These are phyloP conservation scores for Suillus lakei DNA, from an alignment of 768 basidiomycete genomes.

Conservation along the genomic window DNA sequence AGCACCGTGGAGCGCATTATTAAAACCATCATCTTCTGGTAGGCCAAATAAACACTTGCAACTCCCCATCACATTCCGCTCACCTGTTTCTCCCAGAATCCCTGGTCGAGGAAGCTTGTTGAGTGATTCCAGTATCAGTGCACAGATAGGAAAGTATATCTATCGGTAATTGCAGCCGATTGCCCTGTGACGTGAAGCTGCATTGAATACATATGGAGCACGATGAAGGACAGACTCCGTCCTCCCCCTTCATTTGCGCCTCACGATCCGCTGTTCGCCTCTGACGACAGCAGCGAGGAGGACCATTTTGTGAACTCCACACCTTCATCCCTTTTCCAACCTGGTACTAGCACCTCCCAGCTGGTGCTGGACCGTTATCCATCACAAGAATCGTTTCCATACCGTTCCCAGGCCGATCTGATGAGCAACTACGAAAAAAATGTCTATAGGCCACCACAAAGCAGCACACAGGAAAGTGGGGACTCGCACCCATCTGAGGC, in stretches of 20 bases:
- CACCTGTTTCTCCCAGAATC: neutral
- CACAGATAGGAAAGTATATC: neutral
- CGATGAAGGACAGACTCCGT: conserved; percentile 20
- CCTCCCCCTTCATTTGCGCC: conserved; percentile 17
- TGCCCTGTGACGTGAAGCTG: conserved; percentile 9
- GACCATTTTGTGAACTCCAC: conserved; percentile 15
- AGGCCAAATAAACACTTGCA: neutral
- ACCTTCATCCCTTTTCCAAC: conserved; percentile 46
- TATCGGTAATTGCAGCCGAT: conserved; percentile 11
- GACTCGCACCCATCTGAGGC: conserved; percentile 16
- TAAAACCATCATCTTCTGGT: neutral
- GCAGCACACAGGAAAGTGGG: conserved; percentile 17
- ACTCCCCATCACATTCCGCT: neutral
- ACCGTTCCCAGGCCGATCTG: conserved; percentile 26
- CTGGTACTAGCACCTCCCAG: conserved; percentile 39
- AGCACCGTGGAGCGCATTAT: too few species aligned
- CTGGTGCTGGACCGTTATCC: conserved; percentile 27
- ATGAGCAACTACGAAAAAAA: conserved; percentile 22
- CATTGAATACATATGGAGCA: neutral
- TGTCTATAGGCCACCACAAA: neutral
- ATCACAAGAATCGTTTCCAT: conserved; percentile 26
- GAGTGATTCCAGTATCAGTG: neutral
- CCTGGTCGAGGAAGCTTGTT: neutral
- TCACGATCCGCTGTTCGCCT: conserved; percentile 17
- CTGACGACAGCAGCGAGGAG: conserved; percentile 22